These are phyloP conservation scores for Fusarium sp. DNA, from an alignment of 2,329 filamentous ascomycete species.

Conservation along the genomic window DNA sequence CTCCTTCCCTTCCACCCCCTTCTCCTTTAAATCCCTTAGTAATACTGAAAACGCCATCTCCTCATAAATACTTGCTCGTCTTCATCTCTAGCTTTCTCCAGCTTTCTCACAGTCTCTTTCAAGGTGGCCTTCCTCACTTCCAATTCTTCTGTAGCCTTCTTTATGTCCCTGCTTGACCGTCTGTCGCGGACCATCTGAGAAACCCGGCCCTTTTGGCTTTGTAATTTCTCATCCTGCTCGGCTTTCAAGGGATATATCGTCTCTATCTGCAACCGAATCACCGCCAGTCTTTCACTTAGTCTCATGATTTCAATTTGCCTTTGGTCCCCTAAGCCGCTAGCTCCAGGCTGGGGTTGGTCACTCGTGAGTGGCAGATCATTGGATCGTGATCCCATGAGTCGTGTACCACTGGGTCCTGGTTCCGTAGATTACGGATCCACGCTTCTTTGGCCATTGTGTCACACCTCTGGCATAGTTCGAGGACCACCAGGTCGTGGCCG, in stretches of 20 bases:
- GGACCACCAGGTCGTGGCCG: not conserved
- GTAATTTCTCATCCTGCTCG: not conserved
- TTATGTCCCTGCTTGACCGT: not conserved
- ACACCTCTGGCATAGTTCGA: not conserved
- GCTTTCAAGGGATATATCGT: not conserved
- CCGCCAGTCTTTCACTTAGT: rapidly evolving
- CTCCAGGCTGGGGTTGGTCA: not conserved
- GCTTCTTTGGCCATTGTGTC: not conserved
- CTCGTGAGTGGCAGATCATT: not conserved
- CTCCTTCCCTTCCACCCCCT: not conserved
- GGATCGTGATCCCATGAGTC: not conserved
- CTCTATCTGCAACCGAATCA: not conserved
- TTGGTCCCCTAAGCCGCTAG: rapidly evolving
- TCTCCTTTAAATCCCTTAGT: not conserved
- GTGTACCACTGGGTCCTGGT: not conserved
- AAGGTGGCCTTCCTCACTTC: rapidly evolving
- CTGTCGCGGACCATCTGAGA: rapidly evolving
- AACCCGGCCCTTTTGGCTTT: rapidly evolving
- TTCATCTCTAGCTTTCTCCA: not conserved
- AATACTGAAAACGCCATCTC: not conserved
- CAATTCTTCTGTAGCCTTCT: rapidly evolving
- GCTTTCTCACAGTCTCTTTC: not conserved
- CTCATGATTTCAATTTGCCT: rapidly evolving
- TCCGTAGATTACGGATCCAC: not conserved
- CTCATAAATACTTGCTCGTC: not conserved